Conservation (phyloP, 2,329 filamentous ascomycete genomes). For the Cercospora brassicicola region DNA sequence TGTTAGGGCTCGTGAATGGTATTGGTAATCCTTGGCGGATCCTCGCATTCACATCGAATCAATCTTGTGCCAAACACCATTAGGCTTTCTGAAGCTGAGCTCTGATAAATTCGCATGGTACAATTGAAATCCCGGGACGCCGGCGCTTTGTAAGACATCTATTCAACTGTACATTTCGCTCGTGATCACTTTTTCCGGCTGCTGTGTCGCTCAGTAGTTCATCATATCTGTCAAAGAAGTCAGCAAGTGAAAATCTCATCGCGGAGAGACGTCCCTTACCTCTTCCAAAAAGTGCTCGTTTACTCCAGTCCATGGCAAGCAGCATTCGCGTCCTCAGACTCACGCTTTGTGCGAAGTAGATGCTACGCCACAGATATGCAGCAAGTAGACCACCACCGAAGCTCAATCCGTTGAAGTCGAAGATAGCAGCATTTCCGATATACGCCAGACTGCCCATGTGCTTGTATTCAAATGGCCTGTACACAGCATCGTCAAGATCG, state of each 20-base stretch:
- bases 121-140: neutral
- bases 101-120: neutral
- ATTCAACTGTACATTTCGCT: conserved; percentile 8
- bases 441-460: conserved; percentile 93
- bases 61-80: neutral
- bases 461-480: conserved; percentile 90
- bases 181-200: neutral
- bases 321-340: conserved; percentile 84
- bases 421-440: conserved; percentile 92
- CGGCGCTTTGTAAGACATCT: neutral
- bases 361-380: conserved; percentile 92
- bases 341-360: conserved; percentile 97
- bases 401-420: conserved; percentile 80
- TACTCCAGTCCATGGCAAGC: conserved; percentile 98
- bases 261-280: conserved; percentile 58
- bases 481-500: conserved; percentile 86
- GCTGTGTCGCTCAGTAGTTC: conserved; percentile 32
- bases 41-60: neutral
- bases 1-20: neutral
- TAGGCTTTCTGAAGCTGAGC: neutral
- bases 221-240: conserved; percentile 35
- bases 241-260: conserved; percentile 17
- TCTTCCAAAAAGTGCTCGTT: conserved; percentile 90
- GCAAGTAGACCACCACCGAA: conserved; percentile 82
- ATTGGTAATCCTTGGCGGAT: neutral